phyloP scores from a whole-genome alignment of 257 asterid genomes.

The Solanum lycopersicoides region DNA sequence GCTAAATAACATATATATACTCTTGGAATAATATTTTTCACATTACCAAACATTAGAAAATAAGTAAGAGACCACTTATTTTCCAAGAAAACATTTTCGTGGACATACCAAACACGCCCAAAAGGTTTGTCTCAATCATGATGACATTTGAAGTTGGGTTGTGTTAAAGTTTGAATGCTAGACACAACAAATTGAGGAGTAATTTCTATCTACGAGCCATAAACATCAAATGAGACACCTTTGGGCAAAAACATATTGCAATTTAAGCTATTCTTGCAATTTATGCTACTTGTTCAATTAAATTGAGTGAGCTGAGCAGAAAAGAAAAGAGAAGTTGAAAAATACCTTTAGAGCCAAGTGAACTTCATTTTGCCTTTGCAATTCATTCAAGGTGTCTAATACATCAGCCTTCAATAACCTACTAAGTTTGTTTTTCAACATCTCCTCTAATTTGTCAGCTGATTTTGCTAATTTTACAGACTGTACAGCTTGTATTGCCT shows the following conservation, averaged over 20 bases:
- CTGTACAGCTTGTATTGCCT: constrained; percentile 72
- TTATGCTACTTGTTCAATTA: neutral
- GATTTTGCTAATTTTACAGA: constrained; percentile 55
- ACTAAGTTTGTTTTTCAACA: constrained; percentile 30
- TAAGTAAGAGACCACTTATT: neutral
- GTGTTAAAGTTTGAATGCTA: neutral
- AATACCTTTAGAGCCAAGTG: constrained; percentile 45
- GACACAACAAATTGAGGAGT: neutral
- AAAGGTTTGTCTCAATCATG: neutral
- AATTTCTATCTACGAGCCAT: neutral
- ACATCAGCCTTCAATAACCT: constrained; percentile 70
- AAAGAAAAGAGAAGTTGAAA: neutral
- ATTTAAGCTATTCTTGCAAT: no score
- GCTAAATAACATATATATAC: neutral
- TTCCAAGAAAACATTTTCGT: neutral
- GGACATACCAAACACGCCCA: neutral
- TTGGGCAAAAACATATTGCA: neutral
- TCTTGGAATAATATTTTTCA: no score
- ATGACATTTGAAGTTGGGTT: neutral
- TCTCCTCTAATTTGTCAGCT: constrained; percentile 28
- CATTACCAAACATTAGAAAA: neutral
- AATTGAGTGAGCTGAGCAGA: neutral
- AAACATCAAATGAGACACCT: neutral
- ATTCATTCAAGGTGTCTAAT: constrained; percentile 45
- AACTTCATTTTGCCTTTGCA: constrained; percentile 64